Conservation (phyloP, 441 rosid species). For the Melianthus villosus region DNA sequence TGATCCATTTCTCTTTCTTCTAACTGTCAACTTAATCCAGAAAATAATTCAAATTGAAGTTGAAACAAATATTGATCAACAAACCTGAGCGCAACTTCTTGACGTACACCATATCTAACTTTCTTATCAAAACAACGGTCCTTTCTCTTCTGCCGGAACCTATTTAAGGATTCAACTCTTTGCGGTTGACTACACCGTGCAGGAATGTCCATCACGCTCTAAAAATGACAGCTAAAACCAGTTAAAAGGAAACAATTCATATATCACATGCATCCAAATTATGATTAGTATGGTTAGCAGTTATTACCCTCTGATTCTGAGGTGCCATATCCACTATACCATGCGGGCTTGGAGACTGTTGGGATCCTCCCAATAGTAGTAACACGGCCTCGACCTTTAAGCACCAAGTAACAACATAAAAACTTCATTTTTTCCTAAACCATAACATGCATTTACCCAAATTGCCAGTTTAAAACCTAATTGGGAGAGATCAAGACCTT, state of each 20-base stretch:
- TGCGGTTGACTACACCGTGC: slow-evolving; percentile 57
- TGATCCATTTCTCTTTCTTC: too few relatives aligned
- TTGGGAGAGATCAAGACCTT: slow-evolving; percentile 26
- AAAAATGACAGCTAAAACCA: too few relatives aligned
- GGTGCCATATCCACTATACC: slow-evolving; percentile 35
- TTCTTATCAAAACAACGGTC: slow-evolving; percentile 86
- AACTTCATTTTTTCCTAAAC: background rate
- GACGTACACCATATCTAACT: slow-evolving; percentile 88
- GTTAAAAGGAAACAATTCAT: too few relatives aligned
- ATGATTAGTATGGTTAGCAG: too few relatives aligned
- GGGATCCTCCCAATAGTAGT: slow-evolving; percentile 60
- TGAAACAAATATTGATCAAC: slow-evolving; percentile 4
- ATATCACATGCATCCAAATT: too few relatives aligned
- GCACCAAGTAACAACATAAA: background rate
- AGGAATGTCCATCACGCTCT: slow-evolving; percentile 51
- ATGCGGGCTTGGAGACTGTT: slow-evolving; percentile 38
- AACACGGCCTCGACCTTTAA: slow-evolving; percentile 68
- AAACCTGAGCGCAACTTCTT: slow-evolving; percentile 90
- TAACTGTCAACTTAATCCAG: too few relatives aligned
- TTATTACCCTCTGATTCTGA: slow-evolving; percentile 70
- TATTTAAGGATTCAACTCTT: slow-evolving; percentile 66
- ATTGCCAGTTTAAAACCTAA: background rate
- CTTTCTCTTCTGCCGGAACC: slow-evolving; percentile 87
- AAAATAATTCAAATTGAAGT: too few relatives aligned
- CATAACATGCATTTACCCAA: background rate